Percentiles rank a stretch among this genome's conserved stretches.
Conservation (phyloP, 441 rosid species). For the Jatropha multifida region DNA sequence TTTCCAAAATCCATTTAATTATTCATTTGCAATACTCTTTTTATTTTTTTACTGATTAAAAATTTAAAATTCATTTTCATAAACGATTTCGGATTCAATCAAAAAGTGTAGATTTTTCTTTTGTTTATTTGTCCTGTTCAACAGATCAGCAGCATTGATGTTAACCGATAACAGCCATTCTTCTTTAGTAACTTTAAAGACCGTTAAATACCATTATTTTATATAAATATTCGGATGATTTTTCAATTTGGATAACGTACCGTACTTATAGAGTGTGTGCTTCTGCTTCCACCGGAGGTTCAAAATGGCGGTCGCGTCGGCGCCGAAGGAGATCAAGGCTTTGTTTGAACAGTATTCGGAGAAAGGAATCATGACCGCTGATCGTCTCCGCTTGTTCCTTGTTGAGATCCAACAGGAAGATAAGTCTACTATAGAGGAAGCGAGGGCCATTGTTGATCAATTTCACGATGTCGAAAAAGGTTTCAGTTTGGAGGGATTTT, state of each 20-base stretch:
- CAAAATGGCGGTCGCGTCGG: conserved; percentile 46
- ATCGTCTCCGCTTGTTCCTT: conserved; percentile 64
- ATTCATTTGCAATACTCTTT: too few relatives aligned
- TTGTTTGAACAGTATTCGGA: conserved; percentile 60
- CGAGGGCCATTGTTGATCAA: conserved; percentile 55
- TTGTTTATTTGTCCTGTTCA: neutral
- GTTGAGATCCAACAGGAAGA: conserved; percentile 62
- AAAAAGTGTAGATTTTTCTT: neutral
- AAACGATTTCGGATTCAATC: too few relatives aligned
- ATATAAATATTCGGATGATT: neutral
- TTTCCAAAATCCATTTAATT: too few relatives aligned
- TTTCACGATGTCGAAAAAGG: conserved; percentile 39
- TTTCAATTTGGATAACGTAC: neutral
- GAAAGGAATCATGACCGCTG: conserved; percentile 58
- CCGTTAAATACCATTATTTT: neutral
- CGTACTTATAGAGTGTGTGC: neutral
- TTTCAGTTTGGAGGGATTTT: conserved; percentile 61
- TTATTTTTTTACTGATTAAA: too few relatives aligned
- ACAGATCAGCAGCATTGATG: neutral
- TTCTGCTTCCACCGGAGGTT: conserved; percentile 69
- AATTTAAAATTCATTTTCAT: too few relatives aligned
- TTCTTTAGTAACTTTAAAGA: neutral
- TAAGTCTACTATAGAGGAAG: conserved; percentile 57
- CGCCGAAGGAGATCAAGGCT: conserved; percentile 64
- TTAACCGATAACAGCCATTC: neutral